Evolutionary conservation across 2,329 filamentous ascomycete species (phyloP).

Genomic region (Colletotrichum phormii): DNA sequence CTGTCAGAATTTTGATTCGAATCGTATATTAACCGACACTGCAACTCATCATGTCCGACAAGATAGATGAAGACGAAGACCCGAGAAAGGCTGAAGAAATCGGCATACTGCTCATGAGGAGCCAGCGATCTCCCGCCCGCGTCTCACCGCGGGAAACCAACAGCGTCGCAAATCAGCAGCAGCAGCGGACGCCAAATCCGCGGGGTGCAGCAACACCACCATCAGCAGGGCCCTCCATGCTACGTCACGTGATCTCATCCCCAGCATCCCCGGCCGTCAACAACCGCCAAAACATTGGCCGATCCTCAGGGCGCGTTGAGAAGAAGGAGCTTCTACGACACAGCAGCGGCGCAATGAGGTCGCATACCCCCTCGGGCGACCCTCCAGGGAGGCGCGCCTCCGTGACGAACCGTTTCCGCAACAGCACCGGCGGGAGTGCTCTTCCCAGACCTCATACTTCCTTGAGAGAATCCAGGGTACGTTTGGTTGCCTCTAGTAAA

Average conservation of each 20-base stretch:
- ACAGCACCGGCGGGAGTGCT: constrained; percentile 50
- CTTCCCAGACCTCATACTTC: constrained; percentile 50
- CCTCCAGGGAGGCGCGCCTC: constrained; percentile 46
- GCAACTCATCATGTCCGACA: not conserved
- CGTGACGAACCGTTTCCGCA: constrained; percentile 46
- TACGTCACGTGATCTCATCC: constrained; percentile 20
- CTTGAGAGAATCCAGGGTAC: constrained; percentile 52
- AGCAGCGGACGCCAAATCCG: not conserved
- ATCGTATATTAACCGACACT: not conserved
- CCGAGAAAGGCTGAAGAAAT: not conserved
- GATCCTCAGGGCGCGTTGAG: constrained; percentile 26
- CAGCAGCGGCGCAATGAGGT: constrained; percentile 47
- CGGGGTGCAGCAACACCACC: not conserved
- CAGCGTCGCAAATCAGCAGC: not conserved
- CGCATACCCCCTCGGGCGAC: constrained; percentile 41
- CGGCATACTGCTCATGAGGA: not conserved
- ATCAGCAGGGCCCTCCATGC: not conserved
- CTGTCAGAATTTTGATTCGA: not conserved
- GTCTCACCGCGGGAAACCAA: constrained; percentile 10
- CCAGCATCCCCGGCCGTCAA: constrained; percentile 13
- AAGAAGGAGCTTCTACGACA: constrained; percentile 26
- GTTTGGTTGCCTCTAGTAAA: constrained; percentile 41
- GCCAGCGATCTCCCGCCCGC: not conserved
- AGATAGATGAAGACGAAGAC: not conserved
- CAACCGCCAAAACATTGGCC: constrained; percentile 31